phyloP scores from a whole-genome alignment of 2,329 filamentous ascomycete species.

The Colletotrichum sp. region DNA sequence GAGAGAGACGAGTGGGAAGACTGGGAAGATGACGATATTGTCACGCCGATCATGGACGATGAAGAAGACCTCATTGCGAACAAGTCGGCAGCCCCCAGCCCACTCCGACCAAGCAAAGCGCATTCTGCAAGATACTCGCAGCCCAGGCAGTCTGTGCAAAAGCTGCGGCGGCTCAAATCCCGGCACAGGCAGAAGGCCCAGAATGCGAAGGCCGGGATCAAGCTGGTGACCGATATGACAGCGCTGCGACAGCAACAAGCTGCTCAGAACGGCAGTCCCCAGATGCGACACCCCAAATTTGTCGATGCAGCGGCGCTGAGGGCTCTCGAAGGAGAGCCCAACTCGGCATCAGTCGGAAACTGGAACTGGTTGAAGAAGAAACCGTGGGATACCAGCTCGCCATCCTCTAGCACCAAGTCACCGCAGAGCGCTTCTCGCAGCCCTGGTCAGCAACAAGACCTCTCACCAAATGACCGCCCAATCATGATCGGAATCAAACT shows the following conservation, averaged over 20 bases:
- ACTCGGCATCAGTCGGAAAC: slow-evolving; percentile 58
- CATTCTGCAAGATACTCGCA: slow-evolving; percentile 12
- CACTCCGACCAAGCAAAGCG: slow-evolving; percentile 7
- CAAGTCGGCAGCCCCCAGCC: slow-evolving; percentile 14
- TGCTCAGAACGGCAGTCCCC: slow-evolving; percentile 31
- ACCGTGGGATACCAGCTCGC: slow-evolving; percentile 31
- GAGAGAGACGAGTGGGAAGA: slow-evolving; percentile 56
- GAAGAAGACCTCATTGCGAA: slow-evolving; percentile 37
- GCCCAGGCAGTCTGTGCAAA: slow-evolving; percentile 41
- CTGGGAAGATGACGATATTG: slow-evolving; percentile 55
- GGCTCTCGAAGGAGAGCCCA: slow-evolving; percentile 63
- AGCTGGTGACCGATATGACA: slow-evolving; percentile 73
- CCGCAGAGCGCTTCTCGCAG: slow-evolving; percentile 29
- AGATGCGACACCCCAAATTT: slow-evolving; percentile 47
- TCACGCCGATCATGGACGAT: slow-evolving; percentile 43
- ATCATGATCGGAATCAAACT: slow-evolving; percentile 77
- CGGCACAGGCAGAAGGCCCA: slow-evolving; percentile 65
- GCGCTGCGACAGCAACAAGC: slow-evolving; percentile 49
- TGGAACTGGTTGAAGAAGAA: slow-evolving; percentile 61
- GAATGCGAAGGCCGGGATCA: slow-evolving; percentile 68
- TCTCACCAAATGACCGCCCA: slow-evolving; percentile 73
- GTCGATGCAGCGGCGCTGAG: slow-evolving; percentile 64
- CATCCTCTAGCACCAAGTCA: not conserved
- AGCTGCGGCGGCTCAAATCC: slow-evolving; percentile 57
- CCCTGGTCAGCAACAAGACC: slow-evolving; percentile 42